Conservation (phyloP, 2,329 filamentous ascomycete genomes). For the Ceratocystis smalleyi region DNA sequence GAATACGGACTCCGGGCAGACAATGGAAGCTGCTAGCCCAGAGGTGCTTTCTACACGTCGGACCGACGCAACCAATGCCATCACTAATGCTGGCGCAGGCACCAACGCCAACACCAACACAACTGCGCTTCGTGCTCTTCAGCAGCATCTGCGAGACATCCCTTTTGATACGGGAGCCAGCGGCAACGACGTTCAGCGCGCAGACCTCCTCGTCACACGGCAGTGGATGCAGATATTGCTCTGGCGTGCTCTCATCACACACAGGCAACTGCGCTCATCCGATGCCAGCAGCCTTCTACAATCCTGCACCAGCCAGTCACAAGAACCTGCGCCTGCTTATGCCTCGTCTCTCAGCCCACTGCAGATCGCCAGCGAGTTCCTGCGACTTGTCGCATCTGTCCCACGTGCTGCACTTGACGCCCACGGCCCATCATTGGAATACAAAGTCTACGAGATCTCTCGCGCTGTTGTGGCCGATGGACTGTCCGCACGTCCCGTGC, state of each 20-base stretch:
- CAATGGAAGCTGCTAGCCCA: background rate
- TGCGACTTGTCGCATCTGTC: conserved; percentile 29
- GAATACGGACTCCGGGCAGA: conserved; percentile 24
- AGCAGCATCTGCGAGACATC: conserved; percentile 29
- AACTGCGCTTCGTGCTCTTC: conserved; percentile 25
- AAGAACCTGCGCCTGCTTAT: background rate
- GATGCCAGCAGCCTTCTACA: background rate
- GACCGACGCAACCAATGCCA: conserved; percentile 23
- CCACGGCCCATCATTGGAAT: conserved; percentile 34
- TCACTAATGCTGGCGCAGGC: background rate
- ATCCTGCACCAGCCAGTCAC: background rate
- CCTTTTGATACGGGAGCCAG: conserved; percentile 23
- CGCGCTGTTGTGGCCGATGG: conserved; percentile 31
- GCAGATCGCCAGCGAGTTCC: conserved; percentile 31
- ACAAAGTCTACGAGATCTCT: conserved; percentile 34
- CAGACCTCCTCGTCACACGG: conserved; percentile 34
- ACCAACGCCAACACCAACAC: background rate
- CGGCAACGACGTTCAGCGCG: conserved; percentile 34
- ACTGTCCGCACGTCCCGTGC: conserved; percentile 20
- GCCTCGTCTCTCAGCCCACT: conserved; percentile 25
- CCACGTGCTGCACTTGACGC: conserved; percentile 34
- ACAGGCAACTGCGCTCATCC: conserved; percentile 20
- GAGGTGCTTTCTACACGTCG: conserved; percentile 16
- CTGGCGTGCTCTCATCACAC: conserved; percentile 29
- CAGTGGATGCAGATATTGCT: conserved; percentile 37